Conservation (phyloP, 2,329 filamentous ascomycete genomes). For the Aspergillus glaucus region DNA sequence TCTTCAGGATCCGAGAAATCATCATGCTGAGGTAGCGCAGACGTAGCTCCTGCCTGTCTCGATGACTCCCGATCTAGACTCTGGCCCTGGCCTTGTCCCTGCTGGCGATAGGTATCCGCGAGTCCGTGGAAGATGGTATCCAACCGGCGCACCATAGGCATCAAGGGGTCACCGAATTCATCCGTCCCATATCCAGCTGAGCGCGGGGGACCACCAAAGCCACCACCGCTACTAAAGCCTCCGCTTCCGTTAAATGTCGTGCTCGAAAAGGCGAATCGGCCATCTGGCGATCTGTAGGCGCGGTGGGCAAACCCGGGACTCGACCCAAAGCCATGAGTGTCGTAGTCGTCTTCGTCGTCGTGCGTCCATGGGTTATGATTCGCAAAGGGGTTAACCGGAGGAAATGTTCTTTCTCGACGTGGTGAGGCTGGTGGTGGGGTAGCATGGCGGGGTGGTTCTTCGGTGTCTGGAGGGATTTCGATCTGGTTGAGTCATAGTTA, state of each 20-base stretch:
- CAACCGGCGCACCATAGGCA: slow-evolving; percentile 30
- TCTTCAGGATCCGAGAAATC: slow-evolving; percentile 5
- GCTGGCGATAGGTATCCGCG: slow-evolving; percentile 27
- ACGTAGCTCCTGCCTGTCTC: not conserved
- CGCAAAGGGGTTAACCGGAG: slow-evolving; percentile 27
- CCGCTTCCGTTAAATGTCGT: slow-evolving; percentile 18
- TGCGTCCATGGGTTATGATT: slow-evolving; percentile 45
- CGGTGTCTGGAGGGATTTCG: slow-evolving; percentile 26
- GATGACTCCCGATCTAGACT: not conserved
- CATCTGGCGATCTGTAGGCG: slow-evolving; percentile 41
- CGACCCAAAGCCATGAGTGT: slow-evolving; percentile 10
- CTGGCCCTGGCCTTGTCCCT: not conserved
- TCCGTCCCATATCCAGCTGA: slow-evolving; percentile 6
- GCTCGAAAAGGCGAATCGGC: slow-evolving; percentile 37
- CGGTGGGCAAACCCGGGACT: slow-evolving; percentile 25
- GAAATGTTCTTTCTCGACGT: slow-evolving; percentile 12
- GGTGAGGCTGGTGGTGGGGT: slow-evolving; percentile 24
- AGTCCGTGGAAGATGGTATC: slow-evolving; percentile 44
- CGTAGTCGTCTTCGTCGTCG: slow-evolving; percentile 37
- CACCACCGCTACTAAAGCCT: slow-evolving; percentile 12
- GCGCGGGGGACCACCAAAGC: slow-evolving; percentile 12
- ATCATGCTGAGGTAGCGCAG: not conserved
- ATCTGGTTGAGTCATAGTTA: slow-evolving; percentile 15
- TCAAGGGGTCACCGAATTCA: slow-evolving; percentile 21
- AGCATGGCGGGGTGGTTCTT: slow-evolving; percentile 4